phyloP scores from a whole-genome alignment of 306 rosid species.

The Cucurbita ficifolia region DNA sequence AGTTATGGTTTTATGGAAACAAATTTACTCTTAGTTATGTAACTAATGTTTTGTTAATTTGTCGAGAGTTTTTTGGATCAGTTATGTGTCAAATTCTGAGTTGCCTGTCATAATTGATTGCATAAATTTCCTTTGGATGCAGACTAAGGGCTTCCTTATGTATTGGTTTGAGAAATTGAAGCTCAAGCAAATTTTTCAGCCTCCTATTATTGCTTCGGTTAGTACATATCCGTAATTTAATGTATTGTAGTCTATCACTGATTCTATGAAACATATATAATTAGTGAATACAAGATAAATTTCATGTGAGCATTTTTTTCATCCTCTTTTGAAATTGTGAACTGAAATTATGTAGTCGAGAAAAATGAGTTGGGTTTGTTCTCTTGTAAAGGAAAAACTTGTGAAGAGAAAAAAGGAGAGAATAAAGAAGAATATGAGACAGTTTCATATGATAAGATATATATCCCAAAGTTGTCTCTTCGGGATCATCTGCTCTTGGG shows the following conservation, averaged over 20 bases:
- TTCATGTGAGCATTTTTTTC: not conserved
- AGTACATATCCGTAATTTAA: slow-evolving; percentile 13
- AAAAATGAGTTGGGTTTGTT: not conserved
- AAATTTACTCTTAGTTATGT: not conserved
- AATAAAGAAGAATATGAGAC: not conserved
- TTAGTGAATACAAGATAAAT: not conserved
- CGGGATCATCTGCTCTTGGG: not conserved
- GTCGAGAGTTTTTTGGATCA: not conserved
- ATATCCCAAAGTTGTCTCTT: not conserved
- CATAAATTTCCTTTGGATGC: slow-evolving; percentile 17
- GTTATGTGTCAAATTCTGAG: not conserved
- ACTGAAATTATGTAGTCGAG: not conserved
- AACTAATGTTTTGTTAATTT: not conserved
- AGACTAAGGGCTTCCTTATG: slow-evolving; percentile 29
- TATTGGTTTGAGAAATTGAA: slow-evolving; percentile 62
- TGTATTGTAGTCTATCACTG: not conserved
- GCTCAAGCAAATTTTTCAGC: slow-evolving; percentile 85
- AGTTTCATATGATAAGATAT: not conserved
- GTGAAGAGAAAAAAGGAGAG: not conserved
- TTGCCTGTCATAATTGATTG: slow-evolving; percentile 1
- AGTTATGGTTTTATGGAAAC: not conserved
- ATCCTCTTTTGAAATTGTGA: not conserved
- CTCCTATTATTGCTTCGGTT: slow-evolving; percentile 95
- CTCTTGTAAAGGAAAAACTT: not conserved
- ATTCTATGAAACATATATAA: not conserved